phyloP scores from a whole-genome alignment of 108 stramenopile species.

The Parmales sp. region DNA sequence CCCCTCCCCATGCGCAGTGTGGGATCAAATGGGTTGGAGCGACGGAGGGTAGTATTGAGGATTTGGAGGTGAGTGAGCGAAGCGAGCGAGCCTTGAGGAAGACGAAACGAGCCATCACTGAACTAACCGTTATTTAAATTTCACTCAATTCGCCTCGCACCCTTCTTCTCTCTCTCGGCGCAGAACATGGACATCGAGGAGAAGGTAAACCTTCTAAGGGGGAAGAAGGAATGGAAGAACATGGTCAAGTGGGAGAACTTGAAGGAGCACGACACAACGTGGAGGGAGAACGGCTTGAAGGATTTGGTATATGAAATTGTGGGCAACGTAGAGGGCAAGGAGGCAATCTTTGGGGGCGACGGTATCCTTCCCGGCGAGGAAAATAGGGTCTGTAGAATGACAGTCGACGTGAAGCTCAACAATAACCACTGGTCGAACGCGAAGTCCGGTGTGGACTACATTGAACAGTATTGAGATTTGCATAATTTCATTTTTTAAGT shows the following conservation, averaged over 20 bases:
- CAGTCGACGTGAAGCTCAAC: conserved; percentile 85
- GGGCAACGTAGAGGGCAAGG: conserved; percentile 36
- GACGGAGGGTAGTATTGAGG: conserved; percentile 34
- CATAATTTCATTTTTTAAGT: too few relatives aligned
- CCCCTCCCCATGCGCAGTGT: neutral
- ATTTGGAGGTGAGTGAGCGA: too few relatives aligned
- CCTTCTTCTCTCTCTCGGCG: too few relatives aligned
- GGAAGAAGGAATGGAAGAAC: conserved; percentile 86
- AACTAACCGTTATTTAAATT: too few relatives aligned
- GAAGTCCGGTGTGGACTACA: conserved; percentile 56
- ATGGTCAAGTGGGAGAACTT: conserved; percentile 91
- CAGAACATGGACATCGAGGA: conserved; percentile 51
- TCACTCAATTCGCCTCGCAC: too few relatives aligned
- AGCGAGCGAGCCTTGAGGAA: too few relatives aligned
- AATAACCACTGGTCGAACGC: conserved; percentile 83
- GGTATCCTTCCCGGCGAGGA: conserved; percentile 14
- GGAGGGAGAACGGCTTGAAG: conserved; percentile 78
- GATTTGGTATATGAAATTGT: conserved; percentile 67
- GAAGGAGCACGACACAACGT: conserved; percentile 82
- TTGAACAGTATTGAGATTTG: too few relatives aligned
- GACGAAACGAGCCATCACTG: too few relatives aligned
- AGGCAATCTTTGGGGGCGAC: conserved; percentile 10
- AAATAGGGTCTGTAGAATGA: conserved; percentile 59
- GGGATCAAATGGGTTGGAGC: neutral
- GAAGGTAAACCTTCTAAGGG: conserved; percentile 57